A percentile compares a stretch with the other conserved stretches of the same genome.
Conservation (phyloP, 768 basidiomycete species). For the Boletus sp. region DNA sequence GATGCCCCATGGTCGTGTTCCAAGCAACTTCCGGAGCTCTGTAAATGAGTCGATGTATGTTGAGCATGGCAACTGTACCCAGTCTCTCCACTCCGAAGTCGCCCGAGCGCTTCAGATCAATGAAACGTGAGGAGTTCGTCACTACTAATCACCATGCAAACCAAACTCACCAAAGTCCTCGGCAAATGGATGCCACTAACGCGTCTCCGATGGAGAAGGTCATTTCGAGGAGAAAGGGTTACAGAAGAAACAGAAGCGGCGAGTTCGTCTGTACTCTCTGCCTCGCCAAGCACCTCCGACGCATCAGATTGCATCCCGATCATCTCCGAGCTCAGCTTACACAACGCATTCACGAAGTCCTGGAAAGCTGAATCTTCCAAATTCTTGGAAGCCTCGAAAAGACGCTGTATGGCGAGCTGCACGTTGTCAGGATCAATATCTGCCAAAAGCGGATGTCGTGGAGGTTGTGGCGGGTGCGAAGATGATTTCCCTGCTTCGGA, state of each 20-base stretch:
- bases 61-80: constrained; percentile 74
- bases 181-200: constrained; percentile 89
- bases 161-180: constrained; percentile 61
- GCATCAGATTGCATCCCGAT: constrained; percentile 75
- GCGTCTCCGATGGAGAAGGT: constrained; percentile 57
- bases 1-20: constrained; percentile 76
- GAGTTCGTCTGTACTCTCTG: constrained; percentile 35
- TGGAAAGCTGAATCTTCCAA: constrained; percentile 81
- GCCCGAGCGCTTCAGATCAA: constrained; percentile 62
- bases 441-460: constrained; percentile 59
- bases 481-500: constrained; percentile 18
- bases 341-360: constrained; percentile 74
- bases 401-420: constrained; percentile 67
- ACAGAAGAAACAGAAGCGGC: constrained; percentile 32
- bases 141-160: not conserved
- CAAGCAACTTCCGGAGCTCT: constrained; percentile 83
- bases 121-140: constrained; percentile 1
- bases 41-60: constrained; percentile 85
- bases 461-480: constrained; percentile 20
- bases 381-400: constrained; percentile 85
- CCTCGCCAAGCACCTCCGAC: constrained; percentile 24
- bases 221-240: constrained; percentile 41
- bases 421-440: constrained; percentile 79
- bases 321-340: constrained; percentile 89
- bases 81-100: constrained; percentile 94